Base-by-base conservation (phyloP, 345 rosid species). In the Eucalyptus regnans region DNA sequence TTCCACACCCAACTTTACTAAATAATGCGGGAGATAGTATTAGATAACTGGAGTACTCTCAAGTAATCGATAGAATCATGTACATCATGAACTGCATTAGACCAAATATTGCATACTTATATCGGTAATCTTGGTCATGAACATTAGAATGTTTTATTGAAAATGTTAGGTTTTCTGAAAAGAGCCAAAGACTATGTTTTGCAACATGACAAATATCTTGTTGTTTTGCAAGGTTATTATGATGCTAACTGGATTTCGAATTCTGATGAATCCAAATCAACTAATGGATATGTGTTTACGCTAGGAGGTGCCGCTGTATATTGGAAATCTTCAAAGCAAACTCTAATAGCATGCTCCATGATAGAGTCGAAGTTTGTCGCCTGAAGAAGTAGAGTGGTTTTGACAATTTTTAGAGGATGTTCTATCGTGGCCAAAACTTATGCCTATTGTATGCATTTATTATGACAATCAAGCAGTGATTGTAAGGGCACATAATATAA, bases 381-480 rank as follows among this genome's bases (percentile, higher is more conserved):
- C 1, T 62, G 2, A 29, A 29, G 4, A 62, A 62, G 17, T 1
- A 12, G 16, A 62, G 7, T 62, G 1, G 33, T 1, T 62, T 62
- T n/a, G 33, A 62, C 9, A 29, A 1, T 29, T 62, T 62, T 12
- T 62, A 3, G 33, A 62, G 9, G 66, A 60, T 29, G 8, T 27
- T 62, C 33, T 9, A 3, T 29, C 1, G 71, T 62, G 8, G 17
- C 33, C 16, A 62, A 62, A 62, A 62, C 17, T 4, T 29, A 4
- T 29, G 5, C 68, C 2, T 29, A 4, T 0, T 1, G 4, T 62
- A 62, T 29, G 33, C 9, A 62, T 62, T 29, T 14, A 29, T 0
- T 62, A 14, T 62, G 71, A 62, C 9, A 62, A 62, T 62, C 33
- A 62, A 62, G 33, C 9, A 62, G 0, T 3, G 1, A 62, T 62